Base-by-base conservation (phyloP, 148 eudicot species). In the Linanthus parryae region DNA sequence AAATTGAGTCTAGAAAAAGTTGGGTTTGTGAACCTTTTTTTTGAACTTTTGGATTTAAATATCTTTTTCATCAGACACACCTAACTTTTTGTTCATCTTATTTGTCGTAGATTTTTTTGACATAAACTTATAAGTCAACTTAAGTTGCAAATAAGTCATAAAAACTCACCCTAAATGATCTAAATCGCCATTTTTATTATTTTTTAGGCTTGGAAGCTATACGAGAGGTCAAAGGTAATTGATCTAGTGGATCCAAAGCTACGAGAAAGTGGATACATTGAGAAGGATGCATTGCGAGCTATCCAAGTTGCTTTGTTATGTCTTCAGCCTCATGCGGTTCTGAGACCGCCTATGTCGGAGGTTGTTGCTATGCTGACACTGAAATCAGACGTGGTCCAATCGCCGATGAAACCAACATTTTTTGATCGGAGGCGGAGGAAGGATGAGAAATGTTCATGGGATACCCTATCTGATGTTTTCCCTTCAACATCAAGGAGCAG, bases 331-430 rank as follows among this genome's bases (percentile, higher is more conserved):
- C 79, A 68, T 5, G 71, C 72, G 3, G 54, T 24, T 40, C 31
- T 61, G 26, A 56, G 79, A 42, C 79, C 75, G n/a, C 66, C 79
- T 1, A 74, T 73, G 79, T 73, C 79, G 4, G 74, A 73, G 61
- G 55, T 73, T 21, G 78, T 68, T 25, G 73, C 73, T 12, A 44
- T 73, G 57, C 54, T 59, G 8, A 52, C 67, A 3, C 49, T 57
- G 57, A 70, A 56, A 19, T 47, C 28, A 11, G 52, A 69, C 39
- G 26, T 58, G 38, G 19, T 19, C 18, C 38, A 27, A 27, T 48
- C 62, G 16, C 78, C 73, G 19, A 49, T 64, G 5, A 73, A 48
- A 56, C 78, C 70, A 1, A 41, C 73, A 0, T 68, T 73, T 55
- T 60, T 68, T 55, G 70, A 59, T n/a, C 52, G 59, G 30, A 52